These are phyloP conservation scores for Globisporangium camurandrum DNA, from an alignment of 352 stramenopile genomes.

Conservation along the genomic window DNA sequence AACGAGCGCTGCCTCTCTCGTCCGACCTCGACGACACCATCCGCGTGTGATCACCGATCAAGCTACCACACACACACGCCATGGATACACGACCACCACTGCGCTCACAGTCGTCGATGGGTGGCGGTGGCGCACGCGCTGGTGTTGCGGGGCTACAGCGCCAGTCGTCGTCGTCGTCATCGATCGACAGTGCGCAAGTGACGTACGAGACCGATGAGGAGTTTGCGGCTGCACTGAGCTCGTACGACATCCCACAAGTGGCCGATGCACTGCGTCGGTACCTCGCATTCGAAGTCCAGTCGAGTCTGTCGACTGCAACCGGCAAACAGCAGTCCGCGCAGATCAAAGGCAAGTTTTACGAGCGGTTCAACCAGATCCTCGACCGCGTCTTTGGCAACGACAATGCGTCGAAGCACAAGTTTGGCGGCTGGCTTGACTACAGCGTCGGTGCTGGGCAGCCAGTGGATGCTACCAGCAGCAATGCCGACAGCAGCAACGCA, in stretches of 20 bases:
- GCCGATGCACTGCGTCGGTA: conserved; percentile 60
- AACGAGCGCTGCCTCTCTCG: not conserved
- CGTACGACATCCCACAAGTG: conserved; percentile 56
- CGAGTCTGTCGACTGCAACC: conserved; percentile 38
- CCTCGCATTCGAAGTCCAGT: conserved; percentile 61
- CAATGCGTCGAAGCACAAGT: conserved; percentile 69
- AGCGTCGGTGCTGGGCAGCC: conserved; percentile 32
- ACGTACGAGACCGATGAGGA: conserved; percentile 67
- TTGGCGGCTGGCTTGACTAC: conserved; percentile 80
- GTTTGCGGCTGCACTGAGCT: conserved; percentile 51
- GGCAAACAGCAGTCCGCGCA: conserved; percentile 75
- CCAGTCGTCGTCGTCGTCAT: conserved; percentile 13
- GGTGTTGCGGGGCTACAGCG: conserved; percentile 9
- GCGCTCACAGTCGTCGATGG: conserved; percentile 10
- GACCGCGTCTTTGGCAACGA: conserved; percentile 74
- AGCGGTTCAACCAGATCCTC: conserved; percentile 80
- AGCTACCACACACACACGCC: no score
- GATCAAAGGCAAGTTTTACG: conserved; percentile 76
- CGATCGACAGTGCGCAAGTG: conserved; percentile 10
- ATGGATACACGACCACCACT: no score
- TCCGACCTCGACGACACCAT: not conserved
- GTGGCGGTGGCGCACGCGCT: not conserved
- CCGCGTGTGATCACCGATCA: no score
- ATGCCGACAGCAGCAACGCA: conserved; percentile 6
- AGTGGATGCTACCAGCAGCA: not conserved